Evolutionary conservation across 257 asterid genomes (phyloP), one percentile per base, ranked within the genome.

Genomic region (Knoxia roxburghii): DNA sequence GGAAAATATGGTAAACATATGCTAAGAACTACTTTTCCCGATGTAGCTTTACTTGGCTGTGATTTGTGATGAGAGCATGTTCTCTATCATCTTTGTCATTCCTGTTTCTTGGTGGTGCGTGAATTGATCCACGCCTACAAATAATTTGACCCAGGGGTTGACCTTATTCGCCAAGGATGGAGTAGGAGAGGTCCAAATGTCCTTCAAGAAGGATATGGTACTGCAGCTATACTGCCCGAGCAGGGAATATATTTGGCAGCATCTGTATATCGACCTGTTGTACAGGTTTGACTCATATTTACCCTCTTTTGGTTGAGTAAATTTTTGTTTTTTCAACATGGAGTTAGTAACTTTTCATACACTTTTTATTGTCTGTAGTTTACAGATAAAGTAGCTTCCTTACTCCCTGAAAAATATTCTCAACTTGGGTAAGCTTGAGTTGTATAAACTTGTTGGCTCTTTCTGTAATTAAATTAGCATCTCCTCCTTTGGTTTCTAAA

Each of bases 241-340:
- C 99, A 87, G 81, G 99, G 99, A 67, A 85, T 94, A 69, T 94
- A 94, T 81, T 77, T 94, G 77, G 95, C 96, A 41, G 96, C 99
- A 79, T 90, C 99, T 46, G 82, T 94, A 52, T 94, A 90, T 76
- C 86, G 99, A 69, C 99, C 99, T 56, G 96, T 90, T 73, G 85
- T 84, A 71, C 96, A 94, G 99, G 99, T 94, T 77, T 67, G 62
- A 58, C 66, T 68, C 27, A 18, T n/a, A 39, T 41, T 13, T 10
- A 65, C 7, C 45, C 24, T 6, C 27, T 24, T 24, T 9, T 26
- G 10, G 26, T 14, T 9, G 14, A 46, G 32, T 27, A 65, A 48
- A 57, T 37, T 30, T 30, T 2, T 2, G 3, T 15, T 10, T 29
- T 62, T 18, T 20, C 41, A 21, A 55, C 40, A 26, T 27, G 1